Percentiles rank a stretch among this genome's conserved stretches.
These are phyloP conservation scores for Alisma plantagoaquatica DNA, from an alignment of 106 monocot species.

Conservation along the genomic window DNA sequence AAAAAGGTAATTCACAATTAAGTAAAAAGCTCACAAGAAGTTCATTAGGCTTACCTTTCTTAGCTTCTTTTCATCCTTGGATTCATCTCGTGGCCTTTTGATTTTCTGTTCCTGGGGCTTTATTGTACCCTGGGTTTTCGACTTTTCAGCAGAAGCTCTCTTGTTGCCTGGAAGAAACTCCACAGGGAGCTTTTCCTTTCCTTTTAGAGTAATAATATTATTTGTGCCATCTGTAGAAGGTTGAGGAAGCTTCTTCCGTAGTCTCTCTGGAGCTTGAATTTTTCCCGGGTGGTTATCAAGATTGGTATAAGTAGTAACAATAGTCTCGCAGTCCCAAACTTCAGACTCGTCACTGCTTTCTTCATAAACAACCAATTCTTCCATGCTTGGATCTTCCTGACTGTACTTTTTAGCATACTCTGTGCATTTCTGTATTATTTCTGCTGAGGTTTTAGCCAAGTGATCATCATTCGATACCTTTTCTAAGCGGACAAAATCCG, in stretches of 20 bases:
- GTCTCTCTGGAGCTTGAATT: constrained; percentile 63
- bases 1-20: background rate
- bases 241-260: constrained; percentile 26
- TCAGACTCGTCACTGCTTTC: constrained; percentile 94
- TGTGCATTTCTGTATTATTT: constrained; percentile 50
- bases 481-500: constrained; percentile 22
- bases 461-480: constrained; percentile 4
- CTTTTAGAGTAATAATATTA: constrained; percentile 59
- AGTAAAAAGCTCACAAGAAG: too few relatives aligned
- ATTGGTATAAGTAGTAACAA: constrained; percentile 88
- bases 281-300: constrained; percentile 92
- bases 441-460: constrained; percentile 27
- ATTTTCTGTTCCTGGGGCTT: constrained; percentile 10
- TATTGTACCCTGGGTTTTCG: constrained; percentile 15
- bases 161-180: constrained; percentile 58
- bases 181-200: constrained; percentile 76
- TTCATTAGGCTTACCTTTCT: constrained; percentile 75
- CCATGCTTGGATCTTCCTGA: constrained; percentile 37
- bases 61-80: constrained; percentile 94
- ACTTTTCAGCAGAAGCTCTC: constrained; percentile 28
- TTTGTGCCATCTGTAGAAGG: constrained; percentile 11
- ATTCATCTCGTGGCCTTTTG: constrained; percentile 36
- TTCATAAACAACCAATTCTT: constrained; percentile 37
- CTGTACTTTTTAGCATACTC: constrained; percentile 84
- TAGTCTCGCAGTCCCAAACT: constrained; percentile 87